phyloP scores from a whole-genome alignment of 768 basidiomycete genomes.

The Leccinum subtestaceum region DNA sequence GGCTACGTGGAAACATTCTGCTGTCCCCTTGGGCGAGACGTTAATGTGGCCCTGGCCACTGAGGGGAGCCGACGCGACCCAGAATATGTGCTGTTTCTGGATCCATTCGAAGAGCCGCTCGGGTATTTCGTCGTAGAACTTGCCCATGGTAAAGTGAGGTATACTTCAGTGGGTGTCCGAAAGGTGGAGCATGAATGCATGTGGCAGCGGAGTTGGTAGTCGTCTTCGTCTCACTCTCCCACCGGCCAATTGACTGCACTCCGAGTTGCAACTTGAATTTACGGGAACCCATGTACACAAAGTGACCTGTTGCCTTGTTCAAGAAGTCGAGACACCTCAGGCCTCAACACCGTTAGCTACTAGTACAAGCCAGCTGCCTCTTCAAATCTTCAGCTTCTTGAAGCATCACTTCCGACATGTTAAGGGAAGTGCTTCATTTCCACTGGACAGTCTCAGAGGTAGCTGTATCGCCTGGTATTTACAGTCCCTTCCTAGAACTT shows the following conservation, averaged over 20 bases:
- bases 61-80: conserved; percentile 70
- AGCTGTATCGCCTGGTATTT: background rate
- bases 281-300: too few relatives aligned
- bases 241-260: background rate
- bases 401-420: background rate
- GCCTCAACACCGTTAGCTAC: too few relatives aligned
- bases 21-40: conserved; percentile 63
- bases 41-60: conserved; percentile 56
- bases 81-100: conserved; percentile 62
- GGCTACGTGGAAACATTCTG: conserved; percentile 59
- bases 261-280: too few relatives aligned
- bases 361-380: background rate
- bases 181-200: background rate
- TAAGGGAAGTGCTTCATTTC: background rate
- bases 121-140: conserved; percentile 58
- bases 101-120: conserved; percentile 57
- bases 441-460: background rate
- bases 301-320: too few relatives aligned
- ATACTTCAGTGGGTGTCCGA: background rate
- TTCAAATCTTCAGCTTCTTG: background rate
- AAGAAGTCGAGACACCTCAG: too few relatives aligned
- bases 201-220: too few relatives aligned
- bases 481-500: background rate
- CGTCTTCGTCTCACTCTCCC: background rate
- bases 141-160: conserved; percentile 41